Conservation (phyloP, 2,329 filamentous ascomycete genomes). For the Cadophora malorum region DNA sequence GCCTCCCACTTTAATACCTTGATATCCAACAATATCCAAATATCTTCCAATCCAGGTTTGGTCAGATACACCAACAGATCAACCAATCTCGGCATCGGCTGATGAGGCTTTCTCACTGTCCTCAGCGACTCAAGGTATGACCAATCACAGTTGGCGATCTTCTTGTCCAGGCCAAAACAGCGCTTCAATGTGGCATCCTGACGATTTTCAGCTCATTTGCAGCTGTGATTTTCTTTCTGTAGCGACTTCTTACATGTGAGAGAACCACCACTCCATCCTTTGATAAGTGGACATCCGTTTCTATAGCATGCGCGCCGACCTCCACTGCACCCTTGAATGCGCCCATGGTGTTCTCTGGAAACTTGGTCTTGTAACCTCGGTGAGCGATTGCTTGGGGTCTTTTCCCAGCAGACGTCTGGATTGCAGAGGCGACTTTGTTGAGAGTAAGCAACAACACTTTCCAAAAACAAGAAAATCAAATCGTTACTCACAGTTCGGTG, state of each 20-base stretch:
- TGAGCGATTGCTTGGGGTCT: constrained; percentile 77
- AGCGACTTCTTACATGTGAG: constrained; percentile 65
- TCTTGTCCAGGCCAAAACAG: constrained; percentile 78
- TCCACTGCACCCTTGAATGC: constrained; percentile 77
- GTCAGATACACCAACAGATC: constrained; percentile 79
- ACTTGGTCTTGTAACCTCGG: constrained; percentile 77
- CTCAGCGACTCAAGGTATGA: constrained; percentile 70
- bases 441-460: neutral
- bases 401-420: constrained; percentile 35
- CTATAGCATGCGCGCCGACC: constrained; percentile 79
- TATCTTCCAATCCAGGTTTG: constrained; percentile 65
- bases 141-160: constrained; percentile 80
- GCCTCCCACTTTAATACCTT: constrained; percentile 62
- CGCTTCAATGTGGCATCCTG: constrained; percentile 79
- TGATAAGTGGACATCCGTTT: constrained; percentile 87
- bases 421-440: constrained; percentile 36
- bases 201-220: constrained; percentile 17
- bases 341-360: constrained; percentile 85
- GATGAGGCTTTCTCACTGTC: constrained; percentile 70
- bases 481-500: constrained; percentile 14
- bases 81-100: constrained; percentile 73
- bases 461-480: neutral
- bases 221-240: neutral
- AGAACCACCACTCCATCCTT: constrained; percentile 85
- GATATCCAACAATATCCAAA: constrained; percentile 88